Conservation (phyloP, 176 grass and related monocot species). For the Cymbopogon citratus region DNA sequence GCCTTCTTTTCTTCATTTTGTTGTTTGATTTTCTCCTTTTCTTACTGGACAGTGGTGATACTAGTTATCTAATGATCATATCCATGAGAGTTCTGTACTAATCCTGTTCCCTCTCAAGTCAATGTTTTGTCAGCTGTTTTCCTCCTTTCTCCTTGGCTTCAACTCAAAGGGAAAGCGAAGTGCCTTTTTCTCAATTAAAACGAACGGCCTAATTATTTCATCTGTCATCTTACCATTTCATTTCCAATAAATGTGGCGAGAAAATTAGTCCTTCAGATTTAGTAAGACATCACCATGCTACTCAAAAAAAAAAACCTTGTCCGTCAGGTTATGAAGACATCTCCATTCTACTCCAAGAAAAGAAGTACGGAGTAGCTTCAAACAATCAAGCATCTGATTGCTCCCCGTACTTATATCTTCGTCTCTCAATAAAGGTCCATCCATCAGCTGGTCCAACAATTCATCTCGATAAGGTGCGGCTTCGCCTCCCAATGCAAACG, state of each 20-base stretch:
- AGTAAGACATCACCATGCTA: not conserved
- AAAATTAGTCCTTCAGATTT: not conserved
- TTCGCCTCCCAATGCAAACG: constrained; percentile 30
- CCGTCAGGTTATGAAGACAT: not conserved
- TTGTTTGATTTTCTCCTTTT: not conserved
- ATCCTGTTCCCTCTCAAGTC: not conserved
- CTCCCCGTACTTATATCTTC: not conserved
- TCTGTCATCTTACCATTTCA: not conserved
- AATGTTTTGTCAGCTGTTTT: not conserved
- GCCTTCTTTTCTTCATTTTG: not conserved
- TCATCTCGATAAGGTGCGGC: constrained; percentile 22
- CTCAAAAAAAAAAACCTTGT: constrained; percentile 14
- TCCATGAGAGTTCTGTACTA: not conserved
- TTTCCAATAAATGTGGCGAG: not conserved
- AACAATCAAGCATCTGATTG: not conserved
- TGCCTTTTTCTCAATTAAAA: constrained; percentile 9
- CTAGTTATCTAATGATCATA: not conserved
- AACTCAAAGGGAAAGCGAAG: not conserved
- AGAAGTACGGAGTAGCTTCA: not conserved
- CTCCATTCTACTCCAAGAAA: constrained; percentile 21
- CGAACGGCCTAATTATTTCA: constrained; percentile 3
- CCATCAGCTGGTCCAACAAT: constrained; percentile 20
- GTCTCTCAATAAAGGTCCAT: constrained; percentile 8
- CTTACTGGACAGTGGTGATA: not conserved
- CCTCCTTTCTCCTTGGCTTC: not conserved